Evolutionary conservation across 177 flowering plant species (phyloP), one percentile per base, ranked within the genome.

Genomic region (Vitis hybrid): DNA sequence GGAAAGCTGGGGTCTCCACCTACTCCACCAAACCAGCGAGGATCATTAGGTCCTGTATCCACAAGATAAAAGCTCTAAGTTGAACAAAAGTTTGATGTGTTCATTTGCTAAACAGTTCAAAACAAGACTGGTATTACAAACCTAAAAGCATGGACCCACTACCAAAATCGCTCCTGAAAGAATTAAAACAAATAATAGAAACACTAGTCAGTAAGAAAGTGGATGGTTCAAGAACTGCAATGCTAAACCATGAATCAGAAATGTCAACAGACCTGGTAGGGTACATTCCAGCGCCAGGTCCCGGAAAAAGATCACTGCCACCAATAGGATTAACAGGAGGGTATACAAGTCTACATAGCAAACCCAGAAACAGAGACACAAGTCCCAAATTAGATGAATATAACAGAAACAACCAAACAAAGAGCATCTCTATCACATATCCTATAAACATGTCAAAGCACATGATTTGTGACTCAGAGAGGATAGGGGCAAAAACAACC

Each of bases 41-140:
- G 97, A 83, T 92, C 92, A 77, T 85, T 72, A 9, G 97, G 97
- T 34, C 97, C 97, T 92, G 90, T 57, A n/a, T 51, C n/a, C 63
- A 72, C 56, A 75, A 62, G 11, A 60, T 52, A n/a, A 70, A 60
- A 50, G 4, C 30, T n/a, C 49, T 30, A 51, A 66, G 59, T 48
- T 26, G 49, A 62, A 50, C 23, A 23, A 40, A 19, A 77, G 19
- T 23, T 10, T 13, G 3, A 52, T 26, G 15, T 50, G 5, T 49
- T 57, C 23, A n/a, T 15, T 6, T 52, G 17, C 14, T 10, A 26
- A 7, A 51, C 4, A 14, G 0, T 7, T 4, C 18, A 21, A 48
- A 55, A 68, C 5, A 60, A 23, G 30, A 2, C 0, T 8, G 1
- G 19, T 13, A 21, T 21, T 14, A 83, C 87, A 49, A 12, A 91